Percentiles rank a stretch among this genome's conserved stretches.
Conservation (phyloP, 164 flowering plant genomes). For the Litsea cubeba region DNA sequence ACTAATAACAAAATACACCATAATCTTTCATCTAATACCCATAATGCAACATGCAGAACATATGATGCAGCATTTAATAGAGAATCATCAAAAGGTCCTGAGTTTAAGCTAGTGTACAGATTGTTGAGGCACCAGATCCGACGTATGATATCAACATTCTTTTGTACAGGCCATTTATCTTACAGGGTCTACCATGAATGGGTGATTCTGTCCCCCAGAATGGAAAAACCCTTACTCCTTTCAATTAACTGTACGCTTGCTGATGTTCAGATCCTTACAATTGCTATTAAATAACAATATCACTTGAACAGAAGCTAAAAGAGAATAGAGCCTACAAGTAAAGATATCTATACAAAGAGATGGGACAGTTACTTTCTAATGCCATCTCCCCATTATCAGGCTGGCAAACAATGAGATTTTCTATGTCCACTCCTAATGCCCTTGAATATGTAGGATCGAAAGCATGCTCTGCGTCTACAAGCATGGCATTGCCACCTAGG, state of each 20-base stretch:
- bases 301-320: background rate
- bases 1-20: too few species aligned
- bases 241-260: background rate
- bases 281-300: background rate
- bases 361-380: conserved; percentile 65
- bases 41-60: too few species aligned
- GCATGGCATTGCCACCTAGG: conserved; percentile 97
- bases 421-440: conserved; percentile 92
- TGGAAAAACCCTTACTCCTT: too few species aligned
- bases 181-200: too few species aligned
- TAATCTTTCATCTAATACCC: too few species aligned
- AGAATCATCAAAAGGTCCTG: too few species aligned
- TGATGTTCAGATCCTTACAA: background rate
- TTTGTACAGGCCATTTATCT: too few species aligned
- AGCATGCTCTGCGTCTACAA: conserved; percentile 99
- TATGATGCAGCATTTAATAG: too few species aligned
- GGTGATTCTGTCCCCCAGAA: too few species aligned
- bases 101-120: too few species aligned
- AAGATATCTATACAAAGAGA: background rate
- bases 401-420: conserved; percentile 93
- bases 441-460: conserved; percentile 97
- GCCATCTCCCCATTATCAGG: conserved; percentile 99
- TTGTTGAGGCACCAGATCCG: too few species aligned
- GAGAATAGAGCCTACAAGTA: background rate
- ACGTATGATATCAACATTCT: too few species aligned